phyloP scores from a whole-genome alignment of 2,329 filamentous ascomycete species.

The Penicillium fuscoglaucum region DNA sequence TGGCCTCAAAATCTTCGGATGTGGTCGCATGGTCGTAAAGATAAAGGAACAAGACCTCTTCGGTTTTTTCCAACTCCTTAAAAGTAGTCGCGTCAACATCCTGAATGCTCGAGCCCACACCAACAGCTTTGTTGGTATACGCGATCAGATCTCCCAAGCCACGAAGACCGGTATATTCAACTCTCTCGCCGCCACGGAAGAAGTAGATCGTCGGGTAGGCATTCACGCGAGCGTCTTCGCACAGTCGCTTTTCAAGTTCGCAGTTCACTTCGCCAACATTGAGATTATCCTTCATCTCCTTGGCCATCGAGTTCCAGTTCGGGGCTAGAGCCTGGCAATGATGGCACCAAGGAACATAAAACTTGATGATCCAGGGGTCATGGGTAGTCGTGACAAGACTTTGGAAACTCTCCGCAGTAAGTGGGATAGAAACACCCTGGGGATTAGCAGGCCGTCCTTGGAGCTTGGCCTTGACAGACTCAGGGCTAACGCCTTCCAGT shows the following conservation, averaged over 20 bases:
- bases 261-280: conserved; percentile 98
- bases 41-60: conserved; percentile 95
- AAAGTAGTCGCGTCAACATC: conserved; percentile 78
- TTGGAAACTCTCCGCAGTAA: conserved; percentile 85
- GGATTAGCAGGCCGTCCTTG: conserved; percentile 66
- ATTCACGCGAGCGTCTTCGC: conserved; percentile 79
- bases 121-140: conserved; percentile 83
- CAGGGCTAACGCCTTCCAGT: conserved; percentile 42
- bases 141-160: conserved; percentile 86
- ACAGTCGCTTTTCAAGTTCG: conserved; percentile 79
- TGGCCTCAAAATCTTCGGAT: conserved; percentile 82
- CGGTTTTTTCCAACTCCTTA: conserved; percentile 80
- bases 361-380: conserved; percentile 98
- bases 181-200: conserved; percentile 86
- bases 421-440: conserved; percentile 69
- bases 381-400: conserved; percentile 79
- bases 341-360: conserved; percentile 95
- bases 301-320: conserved; percentile 84
- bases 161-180: conserved; percentile 89
- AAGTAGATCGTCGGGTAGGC: conserved; percentile 89
- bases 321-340: conserved; percentile 93
- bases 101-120: conserved; percentile 71
- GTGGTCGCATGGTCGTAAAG: conserved; percentile 97
- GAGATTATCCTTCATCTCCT: conserved; percentile 84
- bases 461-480: conserved; percentile 51